phyloP scores from a whole-genome alignment of 202 grass and related monocot species.

The Brachypodium distachyon region DNA sequence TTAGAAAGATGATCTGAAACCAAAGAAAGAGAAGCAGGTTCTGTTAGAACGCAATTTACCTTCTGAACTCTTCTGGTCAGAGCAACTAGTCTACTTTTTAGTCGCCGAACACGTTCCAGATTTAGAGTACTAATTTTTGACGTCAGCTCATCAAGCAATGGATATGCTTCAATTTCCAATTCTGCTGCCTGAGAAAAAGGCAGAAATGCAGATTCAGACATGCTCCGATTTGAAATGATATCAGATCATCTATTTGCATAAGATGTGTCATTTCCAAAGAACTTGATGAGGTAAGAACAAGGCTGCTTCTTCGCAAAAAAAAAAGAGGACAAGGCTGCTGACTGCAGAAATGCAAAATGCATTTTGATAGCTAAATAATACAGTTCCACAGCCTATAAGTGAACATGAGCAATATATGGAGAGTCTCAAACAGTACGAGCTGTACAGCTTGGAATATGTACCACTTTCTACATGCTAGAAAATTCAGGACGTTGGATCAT shows the following conservation, averaged over 20 bases:
- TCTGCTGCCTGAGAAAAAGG: slow-evolving; percentile 61
- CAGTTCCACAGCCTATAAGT: background rate
- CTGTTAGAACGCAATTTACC: slow-evolving; percentile 26
- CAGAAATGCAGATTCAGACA: slow-evolving; percentile 10
- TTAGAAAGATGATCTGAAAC: background rate
- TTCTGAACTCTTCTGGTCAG: slow-evolving; percentile 97
- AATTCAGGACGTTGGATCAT: background rate
- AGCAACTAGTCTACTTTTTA: slow-evolving; percentile 93
- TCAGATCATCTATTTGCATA: background rate
- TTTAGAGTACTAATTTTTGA: slow-evolving; percentile 99
- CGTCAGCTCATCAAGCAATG: slow-evolving; percentile 91
- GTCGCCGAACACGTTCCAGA: slow-evolving; percentile 78
- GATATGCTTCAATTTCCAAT: slow-evolving; percentile 98
- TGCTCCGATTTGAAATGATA: background rate
- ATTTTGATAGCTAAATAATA: slow-evolving; percentile 6
- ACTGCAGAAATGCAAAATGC: background rate
- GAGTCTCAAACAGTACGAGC: background rate
- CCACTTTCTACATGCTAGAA: background rate
- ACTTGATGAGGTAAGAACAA: background rate
- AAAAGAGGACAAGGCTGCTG: background rate
- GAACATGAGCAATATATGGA: background rate
- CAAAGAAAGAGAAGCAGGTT: background rate
- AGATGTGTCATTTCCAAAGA: background rate
- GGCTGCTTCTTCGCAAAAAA: too few relatives aligned
- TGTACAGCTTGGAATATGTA: background rate